Evolutionary conservation across 176 grass and related monocot species (phyloP), one percentile per base, ranked within the genome.

Genomic region (Bromus sterilis): DNA sequence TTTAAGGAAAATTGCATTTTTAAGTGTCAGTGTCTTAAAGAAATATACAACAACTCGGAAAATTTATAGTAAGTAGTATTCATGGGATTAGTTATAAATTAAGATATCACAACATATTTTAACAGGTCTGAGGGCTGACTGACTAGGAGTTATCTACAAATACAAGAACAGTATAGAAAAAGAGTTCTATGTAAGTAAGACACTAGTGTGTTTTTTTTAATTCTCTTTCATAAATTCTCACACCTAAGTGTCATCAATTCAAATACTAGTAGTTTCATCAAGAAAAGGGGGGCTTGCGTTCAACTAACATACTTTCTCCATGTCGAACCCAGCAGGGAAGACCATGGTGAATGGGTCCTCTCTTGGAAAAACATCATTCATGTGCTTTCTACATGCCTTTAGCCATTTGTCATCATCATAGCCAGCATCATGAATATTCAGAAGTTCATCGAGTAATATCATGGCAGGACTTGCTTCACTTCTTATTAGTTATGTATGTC

Each of bases 341-440:
- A 97, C 78, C 61, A 97, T 83, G 56, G 89, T 92, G 7, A 94
- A 94, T 48, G 92, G 87, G 71, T 97, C 95, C 84, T 94, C 95
- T 80, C 95, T 85, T 62, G 86, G 91, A 64, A 97, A 97, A 49
- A 77, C 87, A 36, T 87, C 76, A 3, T 92, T 87, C 95, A 94
- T 94, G 64, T 56, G 41, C 65, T 92, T 94, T 86, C 90, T 97
- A 66, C 94, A 94, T 84, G 90, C 71, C 83, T 97, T 97, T 79
- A 94, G 74, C 94, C 94, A 97, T 60, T 89, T 89, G 7, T 89
- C 85, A 40, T 97, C 77, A 49, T 94, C 87, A 59, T 81, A 75
- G 83, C 94, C 91, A n/a, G n/a, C n/a, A 58, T 97, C 91, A 89
- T 94, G 91, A 67, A 97, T 86, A 81, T 94, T 94, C 78, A 97